Evolutionary conservation across 2,329 filamentous ascomycete genomes (phyloP).

Genomic region (Neofusicoccum cordaticola): DNA sequence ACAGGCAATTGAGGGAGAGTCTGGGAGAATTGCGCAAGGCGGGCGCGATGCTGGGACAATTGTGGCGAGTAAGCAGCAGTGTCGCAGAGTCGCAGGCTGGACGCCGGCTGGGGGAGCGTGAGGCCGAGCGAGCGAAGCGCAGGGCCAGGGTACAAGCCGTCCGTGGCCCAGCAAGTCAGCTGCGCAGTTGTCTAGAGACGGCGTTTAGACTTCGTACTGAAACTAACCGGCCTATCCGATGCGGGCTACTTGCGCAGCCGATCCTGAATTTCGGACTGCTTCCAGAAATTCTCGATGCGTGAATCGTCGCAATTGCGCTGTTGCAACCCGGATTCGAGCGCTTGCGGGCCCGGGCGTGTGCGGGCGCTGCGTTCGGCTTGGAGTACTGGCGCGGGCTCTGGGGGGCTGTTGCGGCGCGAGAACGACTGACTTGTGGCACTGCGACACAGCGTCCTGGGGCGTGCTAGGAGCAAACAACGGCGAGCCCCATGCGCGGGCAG

Average conservation of each 20-base stretch:
- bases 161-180: slow-evolving; percentile 12
- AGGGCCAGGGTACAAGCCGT: slow-evolving; percentile 12
- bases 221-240: slow-evolving; percentile 14
- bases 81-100: slow-evolving; percentile 7
- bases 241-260: not conserved
- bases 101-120: slow-evolving; percentile 8
- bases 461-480: slow-evolving; percentile 10
- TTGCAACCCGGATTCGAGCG: slow-evolving; percentile 8
- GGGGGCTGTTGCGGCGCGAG: slow-evolving; percentile 10
- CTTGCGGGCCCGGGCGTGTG: not conserved
- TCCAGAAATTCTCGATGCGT: slow-evolving; percentile 7
- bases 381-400: not conserved
- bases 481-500: not conserved
- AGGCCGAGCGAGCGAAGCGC: slow-evolving; percentile 7
- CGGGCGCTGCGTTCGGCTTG: slow-evolving; percentile 8
- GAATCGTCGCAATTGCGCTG: slow-evolving; percentile 8
- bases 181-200: slow-evolving; percentile 13
- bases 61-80: slow-evolving; percentile 3
- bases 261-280: slow-evolving; percentile 13
- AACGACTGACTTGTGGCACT: slow-evolving; percentile 7
- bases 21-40: not conserved
- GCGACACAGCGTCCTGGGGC: slow-evolving; percentile 8
- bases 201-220: slow-evolving; percentile 7
- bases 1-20: slow-evolving; percentile 2
- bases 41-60: not conserved